Percentiles rank a stretch among this genome's conserved stretches.
Evolutionary conservation across 345 rosid species (phyloP).

Genomic region (Melaleuca alternifolia): DNA sequence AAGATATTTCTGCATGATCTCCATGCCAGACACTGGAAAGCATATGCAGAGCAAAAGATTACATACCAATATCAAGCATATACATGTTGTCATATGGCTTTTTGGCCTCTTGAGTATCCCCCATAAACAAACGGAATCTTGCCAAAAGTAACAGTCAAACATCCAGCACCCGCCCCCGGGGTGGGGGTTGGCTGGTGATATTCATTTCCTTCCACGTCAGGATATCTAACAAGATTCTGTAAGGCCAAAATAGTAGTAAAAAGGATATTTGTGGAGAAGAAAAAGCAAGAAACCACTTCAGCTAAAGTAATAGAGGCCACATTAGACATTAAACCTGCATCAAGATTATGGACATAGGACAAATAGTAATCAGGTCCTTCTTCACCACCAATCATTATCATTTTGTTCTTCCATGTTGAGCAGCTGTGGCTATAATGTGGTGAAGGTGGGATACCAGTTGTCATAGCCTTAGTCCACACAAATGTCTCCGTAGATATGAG

Average conservation of each 20-base stretch:
- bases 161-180: slow-evolving; percentile 96
- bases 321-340: slow-evolving; percentile 46
- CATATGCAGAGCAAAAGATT: neutral
- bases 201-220: slow-evolving; percentile 77
- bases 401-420: slow-evolving; percentile 82
- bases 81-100: slow-evolving; percentile 73
- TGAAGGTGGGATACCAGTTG: slow-evolving; percentile 78
- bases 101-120: slow-evolving; percentile 82
- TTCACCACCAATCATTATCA: slow-evolving; percentile 91
- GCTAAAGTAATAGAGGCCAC: neutral
- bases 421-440: slow-evolving; percentile 95
- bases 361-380: slow-evolving; percentile 82
- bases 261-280: neutral
- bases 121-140: slow-evolving; percentile 79
- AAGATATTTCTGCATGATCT: neutral
- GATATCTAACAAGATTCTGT: slow-evolving; percentile 39
- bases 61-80: slow-evolving; percentile 84
- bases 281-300: neutral
- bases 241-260: neutral
- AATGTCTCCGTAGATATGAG: slow-evolving; percentile 54
- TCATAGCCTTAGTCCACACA: slow-evolving; percentile 70
- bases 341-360: slow-evolving; percentile 91
- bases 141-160: slow-evolving; percentile 71
- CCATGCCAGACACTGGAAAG: neutral
- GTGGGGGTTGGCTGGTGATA: slow-evolving; percentile 53